Conservation (phyloP, 331 rosid species). For the Saraca asoca region DNA sequence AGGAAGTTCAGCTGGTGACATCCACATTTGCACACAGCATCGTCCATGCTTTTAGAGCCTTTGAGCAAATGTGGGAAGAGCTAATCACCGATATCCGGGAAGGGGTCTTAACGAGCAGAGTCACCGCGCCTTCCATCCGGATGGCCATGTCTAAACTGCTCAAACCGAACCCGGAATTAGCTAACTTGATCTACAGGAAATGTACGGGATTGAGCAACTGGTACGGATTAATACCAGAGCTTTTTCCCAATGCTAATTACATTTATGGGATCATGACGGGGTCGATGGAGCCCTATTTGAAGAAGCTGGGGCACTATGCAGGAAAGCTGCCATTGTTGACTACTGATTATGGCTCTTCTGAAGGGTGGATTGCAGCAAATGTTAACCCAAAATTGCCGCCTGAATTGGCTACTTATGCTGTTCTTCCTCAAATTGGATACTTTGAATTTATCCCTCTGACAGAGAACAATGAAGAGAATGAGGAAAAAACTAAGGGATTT, state of each 20-base stretch:
- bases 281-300: conserved; percentile 84
- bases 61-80: conserved; percentile 76
- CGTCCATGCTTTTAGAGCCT: conserved; percentile 68
- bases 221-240: conserved; percentile 79
- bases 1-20: conserved; percentile 58
- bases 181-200: conserved; percentile 53
- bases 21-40: conserved; percentile 88
- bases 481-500: conserved; percentile 9
- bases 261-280: conserved; percentile 89
- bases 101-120: conserved; percentile 57
- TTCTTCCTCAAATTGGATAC: conserved; percentile 83
- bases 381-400: conserved; percentile 67
- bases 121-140: conserved; percentile 56
- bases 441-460: conserved; percentile 76
- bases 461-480: conserved; percentile 28
- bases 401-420: conserved; percentile 65
- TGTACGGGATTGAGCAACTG: conserved; percentile 69
- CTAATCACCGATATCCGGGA: conserved; percentile 62
- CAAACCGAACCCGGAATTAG: conserved; percentile 74
- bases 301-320: conserved; percentile 79
- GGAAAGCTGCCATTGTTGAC: conserved; percentile 71
- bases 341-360: conserved; percentile 92
- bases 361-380: conserved; percentile 89
- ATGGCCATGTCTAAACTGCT: conserved; percentile 69
- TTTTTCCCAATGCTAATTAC: conserved; percentile 80